Evolutionary conservation across 192 early-diverging fungal genomes (phyloP), one percentile per base, ranked within the genome.

Genomic region (Coemansia sp.): DNA sequence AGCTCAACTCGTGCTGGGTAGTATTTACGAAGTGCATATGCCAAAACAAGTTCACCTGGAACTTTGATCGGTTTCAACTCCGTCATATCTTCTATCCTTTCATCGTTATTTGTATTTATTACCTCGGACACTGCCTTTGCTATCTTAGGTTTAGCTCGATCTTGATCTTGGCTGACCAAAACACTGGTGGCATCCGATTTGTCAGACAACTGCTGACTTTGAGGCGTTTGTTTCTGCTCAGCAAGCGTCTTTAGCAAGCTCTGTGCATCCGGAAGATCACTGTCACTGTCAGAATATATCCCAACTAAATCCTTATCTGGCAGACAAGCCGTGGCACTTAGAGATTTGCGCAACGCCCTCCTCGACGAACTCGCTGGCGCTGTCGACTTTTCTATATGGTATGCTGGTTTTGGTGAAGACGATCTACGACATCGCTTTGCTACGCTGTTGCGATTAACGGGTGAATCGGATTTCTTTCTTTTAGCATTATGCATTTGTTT

Each of bases 41-140:
- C 76, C 15, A 83, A 52, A 4, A 83, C 69, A 41, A 75, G 69
- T 48, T 83, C 80, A 13, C 80, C 80, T 3, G 80, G 80, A 6
- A 78, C 69, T 47, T 62, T 65, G n/a, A 83, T 46, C 55, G 63
- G 47, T 18, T 40, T 43, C 21, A 36, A 39, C 37, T 57, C 64
- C 5, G 57, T 9, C 4, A 61, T 42, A 21, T 47, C 65, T 37
- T 73, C 78, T 5, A 57, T 42, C 6, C 70, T 71, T 7, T 66
- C 74, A 8, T 62, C 65, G 5, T 26, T 52, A n/a, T 37, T n/a
- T 13, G 61, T n/a, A 13, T 41, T 51, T n/a, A 49, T 40, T 49
- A 67, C 57, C 16, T 66, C 78, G 1, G 78, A 81, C 7, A 64
- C 73, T 21, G 78, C 75, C 26, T 67, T 81, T 37, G 46, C 51